Evolutionary conservation across 2,329 filamentous ascomycete genomes (phyloP).

Genomic region (Colletotrichum incanum): DNA sequence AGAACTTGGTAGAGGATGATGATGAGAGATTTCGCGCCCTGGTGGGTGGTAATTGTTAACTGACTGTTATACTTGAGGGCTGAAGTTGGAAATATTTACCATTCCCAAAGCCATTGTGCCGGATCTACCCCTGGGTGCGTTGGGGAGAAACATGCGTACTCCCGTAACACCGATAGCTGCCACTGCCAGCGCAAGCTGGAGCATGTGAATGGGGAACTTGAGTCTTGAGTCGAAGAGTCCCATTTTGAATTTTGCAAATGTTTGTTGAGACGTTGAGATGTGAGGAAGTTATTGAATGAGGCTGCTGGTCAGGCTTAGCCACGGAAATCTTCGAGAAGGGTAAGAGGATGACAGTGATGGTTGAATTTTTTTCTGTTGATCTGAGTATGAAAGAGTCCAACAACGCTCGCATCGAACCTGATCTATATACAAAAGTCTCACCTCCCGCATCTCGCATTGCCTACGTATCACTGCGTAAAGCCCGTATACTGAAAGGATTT

Average conservation of each 20-base stretch:
- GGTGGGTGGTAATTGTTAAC: not conserved
- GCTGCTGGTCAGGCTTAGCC: not conserved
- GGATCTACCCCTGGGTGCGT: conserved; percentile 21
- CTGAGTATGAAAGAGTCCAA: not conserved
- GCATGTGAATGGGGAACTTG: conserved; percentile 39
- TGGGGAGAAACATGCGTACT: conserved; percentile 34
- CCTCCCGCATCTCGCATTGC: not conserved
- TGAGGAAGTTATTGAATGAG: too few relatives aligned
- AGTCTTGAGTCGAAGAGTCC: conserved; percentile 22
- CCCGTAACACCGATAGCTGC: conserved; percentile 30
- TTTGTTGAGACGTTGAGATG: not conserved
- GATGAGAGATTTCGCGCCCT: conserved; percentile 57
- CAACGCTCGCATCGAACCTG: not conserved
- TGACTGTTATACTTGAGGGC: not conserved
- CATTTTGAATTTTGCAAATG: not conserved
- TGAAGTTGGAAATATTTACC: conserved; percentile 13
- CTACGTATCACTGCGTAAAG: conserved; percentile 8
- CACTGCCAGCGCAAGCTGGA: conserved; percentile 32
- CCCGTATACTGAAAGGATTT: not conserved
- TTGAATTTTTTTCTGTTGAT: not conserved
- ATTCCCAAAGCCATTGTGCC: conserved; percentile 40
- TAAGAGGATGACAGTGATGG: not conserved
- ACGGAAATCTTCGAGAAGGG: not conserved
- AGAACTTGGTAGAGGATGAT: conserved; percentile 59
- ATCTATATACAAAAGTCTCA: conserved; percentile 18